Evolutionary conservation across 2,329 filamentous ascomycete genomes (phyloP).

Genomic region (Alternaria brassicicola): DNA sequence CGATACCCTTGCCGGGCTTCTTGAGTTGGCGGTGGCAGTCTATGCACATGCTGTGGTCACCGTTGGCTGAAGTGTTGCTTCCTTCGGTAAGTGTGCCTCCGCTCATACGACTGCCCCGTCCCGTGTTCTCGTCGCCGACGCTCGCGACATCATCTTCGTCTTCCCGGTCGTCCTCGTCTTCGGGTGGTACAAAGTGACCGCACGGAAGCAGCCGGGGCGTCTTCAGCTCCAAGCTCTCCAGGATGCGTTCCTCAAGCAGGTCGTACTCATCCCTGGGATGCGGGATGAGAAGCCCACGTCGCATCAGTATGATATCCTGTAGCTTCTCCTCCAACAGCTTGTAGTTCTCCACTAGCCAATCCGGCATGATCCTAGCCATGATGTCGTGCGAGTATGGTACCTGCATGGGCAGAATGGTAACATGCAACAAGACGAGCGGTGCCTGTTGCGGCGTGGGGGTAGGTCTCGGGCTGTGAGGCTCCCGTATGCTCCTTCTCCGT

Average conservation of each 20-base stretch:
- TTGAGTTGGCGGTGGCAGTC: conserved; percentile 55
- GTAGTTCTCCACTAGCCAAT: conserved; percentile 64
- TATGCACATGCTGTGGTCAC: conserved; percentile 53
- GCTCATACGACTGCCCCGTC: conserved; percentile 45
- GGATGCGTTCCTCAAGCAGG: conserved; percentile 74
- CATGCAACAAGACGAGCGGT: conserved; percentile 79
- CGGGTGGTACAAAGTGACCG: conserved; percentile 69
- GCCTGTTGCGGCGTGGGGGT: conserved; percentile 53
- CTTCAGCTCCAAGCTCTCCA: conserved; percentile 76
- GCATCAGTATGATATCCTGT: conserved; percentile 70
- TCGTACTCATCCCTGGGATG: conserved; percentile 84
- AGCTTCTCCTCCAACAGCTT: conserved; percentile 71
- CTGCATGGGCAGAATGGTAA: conserved; percentile 73
- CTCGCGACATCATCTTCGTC: conserved; percentile 45
- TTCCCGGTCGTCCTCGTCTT: conserved; percentile 49
- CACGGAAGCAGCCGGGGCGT: conserved; percentile 74
- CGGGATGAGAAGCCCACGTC: conserved; percentile 74
- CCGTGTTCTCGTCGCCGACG: conserved; percentile 36
- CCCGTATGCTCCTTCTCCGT: conserved; percentile 34
- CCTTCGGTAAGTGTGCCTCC: conserved; percentile 44
- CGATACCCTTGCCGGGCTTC: conserved; percentile 43
- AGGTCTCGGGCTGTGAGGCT: conserved; percentile 36
- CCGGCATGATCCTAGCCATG: conserved; percentile 59
- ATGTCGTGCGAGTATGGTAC: conserved; percentile 63
- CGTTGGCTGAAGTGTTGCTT: conserved; percentile 24